Evolutionary conservation across 2,329 filamentous ascomycete species (phyloP).

Genomic region (Apiospora aurea): DNA sequence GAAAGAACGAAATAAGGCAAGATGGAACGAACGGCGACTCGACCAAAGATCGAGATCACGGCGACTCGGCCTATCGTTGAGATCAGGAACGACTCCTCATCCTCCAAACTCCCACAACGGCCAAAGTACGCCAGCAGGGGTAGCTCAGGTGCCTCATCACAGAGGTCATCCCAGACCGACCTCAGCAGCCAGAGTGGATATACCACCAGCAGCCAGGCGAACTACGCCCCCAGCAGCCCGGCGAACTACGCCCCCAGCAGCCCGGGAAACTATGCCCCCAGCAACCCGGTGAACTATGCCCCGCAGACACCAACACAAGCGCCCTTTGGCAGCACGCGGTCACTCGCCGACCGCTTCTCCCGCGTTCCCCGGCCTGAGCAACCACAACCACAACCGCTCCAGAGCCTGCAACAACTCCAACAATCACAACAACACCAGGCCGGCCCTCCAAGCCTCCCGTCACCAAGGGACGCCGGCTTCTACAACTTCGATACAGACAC

Average conservation of each 20-base stretch:
- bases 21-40: not conserved
- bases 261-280: too few species aligned
- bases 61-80: constrained; percentile 6
- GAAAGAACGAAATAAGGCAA: not conserved
- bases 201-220: not conserved
- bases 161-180: constrained; percentile 1
- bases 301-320: not conserved
- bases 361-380: not conserved
- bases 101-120: not conserved
- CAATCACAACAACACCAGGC: constrained; percentile 11
- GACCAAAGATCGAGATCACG: not conserved
- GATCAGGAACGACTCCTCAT: not conserved
- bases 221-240: not conserved
- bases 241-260: not conserved
- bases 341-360: constrained; percentile 17
- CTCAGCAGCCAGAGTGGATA: not conserved
- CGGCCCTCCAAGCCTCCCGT: not conserved
- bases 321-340: not conserved
- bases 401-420: not conserved
- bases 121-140: constrained; percentile 3
- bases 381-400: not conserved
- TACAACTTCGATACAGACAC: constrained; percentile 42
- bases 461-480: constrained; percentile 36
- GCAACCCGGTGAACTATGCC: not conserved
- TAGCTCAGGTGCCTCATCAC: not conserved